phyloP scores from a whole-genome alignment of 495 filamentous ascomycete genomes.

The Durotheca rogersii region DNA sequence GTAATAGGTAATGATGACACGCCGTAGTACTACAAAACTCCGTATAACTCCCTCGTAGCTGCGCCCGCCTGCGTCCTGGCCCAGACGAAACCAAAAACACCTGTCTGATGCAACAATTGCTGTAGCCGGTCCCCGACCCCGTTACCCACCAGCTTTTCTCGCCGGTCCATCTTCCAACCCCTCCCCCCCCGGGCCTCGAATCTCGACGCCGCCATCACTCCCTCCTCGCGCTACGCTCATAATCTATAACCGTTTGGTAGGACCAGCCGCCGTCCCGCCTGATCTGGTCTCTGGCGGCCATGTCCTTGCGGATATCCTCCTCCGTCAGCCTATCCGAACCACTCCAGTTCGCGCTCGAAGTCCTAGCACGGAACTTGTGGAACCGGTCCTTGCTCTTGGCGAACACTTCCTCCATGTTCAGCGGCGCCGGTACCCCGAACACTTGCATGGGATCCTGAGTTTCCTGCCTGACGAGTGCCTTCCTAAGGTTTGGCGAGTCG shows the following conservation, averaged over 20 bases:
- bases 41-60: slow-evolving; percentile 8
- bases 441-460: slow-evolving; percentile 79
- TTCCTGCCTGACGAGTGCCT: slow-evolving; percentile 72
- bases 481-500: slow-evolving; percentile 73
- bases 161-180: too few relatives aligned
- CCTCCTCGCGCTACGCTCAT: not conserved
- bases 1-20: slow-evolving; percentile 10
- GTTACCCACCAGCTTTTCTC: too few relatives aligned
- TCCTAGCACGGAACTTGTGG: slow-evolving; percentile 81
- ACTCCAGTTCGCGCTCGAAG: slow-evolving; percentile 91
- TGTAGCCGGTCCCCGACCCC: not conserved
- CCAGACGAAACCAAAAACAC: slow-evolving; percentile 20
- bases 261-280: slow-evolving; percentile 84
- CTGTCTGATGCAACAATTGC: slow-evolving; percentile 24
- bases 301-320: slow-evolving; percentile 79
- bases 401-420: slow-evolving; percentile 96
- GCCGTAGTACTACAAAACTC: slow-evolving; percentile 14
- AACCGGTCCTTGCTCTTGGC: slow-evolving; percentile 74
- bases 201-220: too few relatives aligned
- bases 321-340: slow-evolving; percentile 84
- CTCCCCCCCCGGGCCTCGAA: slow-evolving; percentile 29
- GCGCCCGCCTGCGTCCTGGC: slow-evolving; percentile 16
- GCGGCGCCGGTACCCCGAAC: slow-evolving; percentile 81
- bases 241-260: slow-evolving; percentile 42
- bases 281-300: slow-evolving; percentile 76